Evolutionary conservation across 2,329 filamentous ascomycete species (phyloP), one percentile per base, ranked within the genome.

Genomic region (Epichloe sibirici): DNA sequence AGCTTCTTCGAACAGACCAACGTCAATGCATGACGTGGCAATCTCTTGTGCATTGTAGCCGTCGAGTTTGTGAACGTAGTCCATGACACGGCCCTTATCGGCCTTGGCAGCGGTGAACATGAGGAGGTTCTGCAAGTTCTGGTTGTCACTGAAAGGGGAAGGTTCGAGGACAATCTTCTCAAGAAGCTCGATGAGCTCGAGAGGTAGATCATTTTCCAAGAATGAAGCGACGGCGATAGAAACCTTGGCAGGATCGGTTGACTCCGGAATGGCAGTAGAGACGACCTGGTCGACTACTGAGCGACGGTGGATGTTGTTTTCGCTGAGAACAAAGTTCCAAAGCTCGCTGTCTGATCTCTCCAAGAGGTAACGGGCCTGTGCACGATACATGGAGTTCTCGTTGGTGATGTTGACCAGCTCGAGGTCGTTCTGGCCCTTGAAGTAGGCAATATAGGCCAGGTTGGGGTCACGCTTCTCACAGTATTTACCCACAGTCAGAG

Each of bases 91-190:
- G 49, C 85, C 81, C 74, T 96, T 95, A 69, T 98, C 94, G 12
- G 93, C 90, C 75, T 96, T 96, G 61, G 90, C 90, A 45, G 94
- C 93, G 28, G 93, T 98, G 63, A 97, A 85, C 76, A 98, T 88
- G 56, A 98, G 81, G 55, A 98, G 73, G 70, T 98, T 98, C 71
- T 98, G 94, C 53, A 98, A 77, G 67, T 88, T 96, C 64, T 89
- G 82, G 70, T 98, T 98, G 72, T 98, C 94, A 63, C 89, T 96
- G 77, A 98, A 98, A 5, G 88, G 88, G 4, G 91, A 95, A n/a
- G 93, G 94, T 75, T 98, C 93, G n/a, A 98, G 76, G 35, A 98
- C 91, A 60, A 98, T 98, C 82, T 97, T 98, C 77, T 98, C 94
- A 17, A 98, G 79, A 39, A 98, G 81, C 69, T 98, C 94, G 62